These are phyloP conservation scores for Hypoxylon fuscum DNA, from an alignment of 495 filamentous ascomycete species.

Conservation along the genomic window DNA sequence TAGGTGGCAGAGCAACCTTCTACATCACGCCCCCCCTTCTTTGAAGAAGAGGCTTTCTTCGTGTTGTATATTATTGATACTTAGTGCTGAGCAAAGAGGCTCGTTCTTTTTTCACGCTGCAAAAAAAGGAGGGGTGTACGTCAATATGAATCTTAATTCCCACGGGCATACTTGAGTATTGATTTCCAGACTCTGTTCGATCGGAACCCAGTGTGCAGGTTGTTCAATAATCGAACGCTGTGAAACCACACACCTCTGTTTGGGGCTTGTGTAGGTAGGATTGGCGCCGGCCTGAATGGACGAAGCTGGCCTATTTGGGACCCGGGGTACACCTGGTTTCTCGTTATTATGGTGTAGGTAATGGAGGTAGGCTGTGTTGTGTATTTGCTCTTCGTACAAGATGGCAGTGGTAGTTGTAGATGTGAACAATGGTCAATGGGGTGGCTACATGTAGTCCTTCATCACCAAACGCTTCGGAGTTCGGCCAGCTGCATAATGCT, in stretches of 20 bases:
- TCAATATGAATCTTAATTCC: conserved; percentile 41
- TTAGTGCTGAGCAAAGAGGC: conserved; percentile 23
- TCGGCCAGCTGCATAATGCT: conserved; percentile 29
- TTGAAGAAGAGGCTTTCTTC: conserved; percentile 21
- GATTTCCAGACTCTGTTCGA: conserved; percentile 1
- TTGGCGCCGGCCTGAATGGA: not conserved
- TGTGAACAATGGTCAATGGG: conserved; percentile 2
- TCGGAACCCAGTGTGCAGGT: conserved; percentile 13
- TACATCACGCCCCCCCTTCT: not conserved
- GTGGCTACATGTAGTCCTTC: conserved; percentile 9
- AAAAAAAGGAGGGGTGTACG: conserved; percentile 27
- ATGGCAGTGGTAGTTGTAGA: not conserved
- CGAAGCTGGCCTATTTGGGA: conserved; percentile 1
- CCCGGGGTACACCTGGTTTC: conserved; percentile 13
- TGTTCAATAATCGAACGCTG: conserved; percentile 23
- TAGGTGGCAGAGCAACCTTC: conserved; percentile 33
- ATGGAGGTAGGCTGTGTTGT: too few species aligned
- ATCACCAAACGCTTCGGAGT: conserved; percentile 24
- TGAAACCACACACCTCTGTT: conserved; percentile 26
- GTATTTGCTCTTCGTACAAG: too few species aligned
- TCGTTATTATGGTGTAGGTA: not conserved
- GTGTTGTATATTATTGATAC: conserved; percentile 47
- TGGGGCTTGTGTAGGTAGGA: conserved; percentile 1
- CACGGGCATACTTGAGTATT: conserved; percentile 1
- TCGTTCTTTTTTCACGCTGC: conserved; percentile 10